Evolutionary conservation across 305 asterid species (phyloP), one percentile per base, ranked within the genome.

Genomic region (Solanum hybrid): DNA sequence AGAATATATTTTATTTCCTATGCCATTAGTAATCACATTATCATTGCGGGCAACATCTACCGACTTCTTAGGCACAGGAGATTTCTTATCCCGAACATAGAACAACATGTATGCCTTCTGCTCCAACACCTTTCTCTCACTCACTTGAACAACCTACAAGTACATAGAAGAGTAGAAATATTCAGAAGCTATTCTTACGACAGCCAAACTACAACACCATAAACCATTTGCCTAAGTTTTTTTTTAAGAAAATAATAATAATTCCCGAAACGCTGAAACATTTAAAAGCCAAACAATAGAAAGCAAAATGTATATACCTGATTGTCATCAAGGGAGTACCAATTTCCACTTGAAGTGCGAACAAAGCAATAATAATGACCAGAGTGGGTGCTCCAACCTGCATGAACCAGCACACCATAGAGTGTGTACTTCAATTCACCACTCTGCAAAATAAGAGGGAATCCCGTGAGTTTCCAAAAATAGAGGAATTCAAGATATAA

Each of bases 301-400:
- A 88, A 79, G 40, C 42, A 88, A 76, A 88, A 34, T 78, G 24
- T 11, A 35, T 5, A 46, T 95, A 96, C 99, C 98, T 93, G 96
- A 91, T 97, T 97, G 93, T 97, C 99, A 93, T 97, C 99, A 26
- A 97, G 98, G 86, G 96, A 91, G 92, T 97, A 95, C 99, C 99
- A 97, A 96, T 96, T 94, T 92, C 99, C 99, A 91, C 94, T 97
- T 81, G 99, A 96, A 75, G 99, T 97, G 79, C 99, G 98, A 85
- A 97, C 98, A 93, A 96, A 97, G 95, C 99, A 96, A 93, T 94
- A 97, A 88, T 97, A 97, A 92, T 97, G 99, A 81, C 99, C 99
- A 90, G 98, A 97, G 93, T 92, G 99, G 85, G 99, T 97, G 92
- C 95, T 96, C 97, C 98, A 96, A 89, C 99, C 99, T 87, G 95